Conservation (phyloP, 495 filamentous ascomycete genomes). For the Paragyromitra xinjiangensis region DNA sequence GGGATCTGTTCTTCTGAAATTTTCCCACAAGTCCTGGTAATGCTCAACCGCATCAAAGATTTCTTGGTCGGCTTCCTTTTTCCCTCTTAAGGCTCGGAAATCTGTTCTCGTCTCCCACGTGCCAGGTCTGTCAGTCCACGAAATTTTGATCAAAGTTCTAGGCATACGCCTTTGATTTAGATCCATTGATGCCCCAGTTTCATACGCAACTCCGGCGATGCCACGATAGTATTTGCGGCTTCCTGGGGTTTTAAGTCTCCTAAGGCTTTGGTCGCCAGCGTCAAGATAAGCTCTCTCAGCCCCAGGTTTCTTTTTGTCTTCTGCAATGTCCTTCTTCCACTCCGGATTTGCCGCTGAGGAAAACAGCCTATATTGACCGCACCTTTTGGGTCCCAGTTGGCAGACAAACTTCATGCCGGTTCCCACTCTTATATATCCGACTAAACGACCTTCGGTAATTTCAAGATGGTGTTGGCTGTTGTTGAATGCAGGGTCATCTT, state of each 20-base stretch:
- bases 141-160: not conserved
- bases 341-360: not conserved
- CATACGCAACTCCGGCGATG: not conserved
- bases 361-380: not conserved
- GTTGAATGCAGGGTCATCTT: not conserved
- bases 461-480: not conserved
- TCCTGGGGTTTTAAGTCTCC: not conserved
- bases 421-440: not conserved
- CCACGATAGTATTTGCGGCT: not conserved
- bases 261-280: not conserved
- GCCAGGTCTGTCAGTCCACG: not conserved
- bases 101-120: not conserved
- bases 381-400: not conserved
- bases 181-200: not conserved
- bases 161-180: not conserved
- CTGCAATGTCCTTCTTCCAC: not conserved
- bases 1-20: not conserved
- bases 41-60: not conserved
- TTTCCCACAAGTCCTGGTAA: not conserved
- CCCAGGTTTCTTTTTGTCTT: not conserved
- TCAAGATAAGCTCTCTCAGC: not conserved
- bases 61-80: not conserved
- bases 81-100: not conserved
- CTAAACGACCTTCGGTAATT: not conserved
- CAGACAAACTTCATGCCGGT: not conserved